phyloP scores from a whole-genome alignment of 257 asterid genomes.

The Linaria vulgaris region DNA sequence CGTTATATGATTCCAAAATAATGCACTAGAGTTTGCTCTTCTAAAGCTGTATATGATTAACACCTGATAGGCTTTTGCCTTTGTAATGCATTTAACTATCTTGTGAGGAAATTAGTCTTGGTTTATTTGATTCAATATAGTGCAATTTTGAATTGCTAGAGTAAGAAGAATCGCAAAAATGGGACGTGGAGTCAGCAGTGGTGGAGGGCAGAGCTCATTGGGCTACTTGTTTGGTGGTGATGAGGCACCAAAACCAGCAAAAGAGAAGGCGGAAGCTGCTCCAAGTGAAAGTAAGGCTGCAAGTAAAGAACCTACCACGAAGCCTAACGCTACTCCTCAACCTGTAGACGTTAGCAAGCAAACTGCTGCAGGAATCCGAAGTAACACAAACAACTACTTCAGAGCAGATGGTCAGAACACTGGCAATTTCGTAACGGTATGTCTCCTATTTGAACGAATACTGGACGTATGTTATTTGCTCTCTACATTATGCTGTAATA shows the following conservation, averaged over 20 bases:
- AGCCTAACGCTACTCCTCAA: conserved; percentile 46
- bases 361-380: conserved; percentile 65
- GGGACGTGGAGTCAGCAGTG: conserved; percentile 73
- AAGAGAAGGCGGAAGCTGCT: conserved; percentile 35
- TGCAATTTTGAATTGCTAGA: conserved; percentile 11
- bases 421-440: conserved; percentile 58
- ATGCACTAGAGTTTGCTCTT: not conserved
- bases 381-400: conserved; percentile 46
- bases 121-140: not conserved
- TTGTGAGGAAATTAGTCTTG: conserved; percentile 6
- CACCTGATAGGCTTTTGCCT: not conserved
- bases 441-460: not conserved
- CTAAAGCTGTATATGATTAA: not conserved
- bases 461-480: not conserved
- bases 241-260: conserved; percentile 54
- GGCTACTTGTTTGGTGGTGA: conserved; percentile 63
- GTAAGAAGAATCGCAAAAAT: conserved; percentile 28
- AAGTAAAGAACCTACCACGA: conserved; percentile 44
- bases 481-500: too few relatives aligned
- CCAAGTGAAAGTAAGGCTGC: conserved; percentile 37
- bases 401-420: conserved; percentile 56
- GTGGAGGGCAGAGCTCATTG: conserved; percentile 70
- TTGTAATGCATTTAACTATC: not conserved
- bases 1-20: not conserved
- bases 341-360: conserved; percentile 51